Evolutionary conservation across 129 eudicot genomes (phyloP), one percentile per base, ranked within the genome.

Genomic region (Ambrosia trifida): DNA sequence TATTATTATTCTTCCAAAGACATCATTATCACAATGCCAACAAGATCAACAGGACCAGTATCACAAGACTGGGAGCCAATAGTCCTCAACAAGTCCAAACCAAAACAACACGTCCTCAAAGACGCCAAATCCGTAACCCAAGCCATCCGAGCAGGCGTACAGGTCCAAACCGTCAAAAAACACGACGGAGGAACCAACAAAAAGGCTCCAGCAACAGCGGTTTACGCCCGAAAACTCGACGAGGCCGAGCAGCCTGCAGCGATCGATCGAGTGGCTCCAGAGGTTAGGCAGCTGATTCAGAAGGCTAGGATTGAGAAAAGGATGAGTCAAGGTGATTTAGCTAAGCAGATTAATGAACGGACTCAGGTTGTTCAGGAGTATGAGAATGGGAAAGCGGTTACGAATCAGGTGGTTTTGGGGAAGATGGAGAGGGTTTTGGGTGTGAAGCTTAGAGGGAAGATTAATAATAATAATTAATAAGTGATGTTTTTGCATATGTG

Each of bases 21-120:
- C n/a, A 11, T 2, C 4, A 11, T 13, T 5, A 52, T 17, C 36
- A 36, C 0, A 13, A 85, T 86, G 95, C 78, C 91, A 32, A 80
- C 74, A 76, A 66, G 90, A 74, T 16, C 69, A 17, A 24, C 81
- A 11, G 88, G 88, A 11, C 59, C 78, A 3, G 33, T 81, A 6
- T 35, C 81, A 0, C 96, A 88, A 64, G 96, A 88, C 33, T 88
- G 91, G 96, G 87, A 88, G 78, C 96, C 96, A 1, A 83, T 88
- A 13, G 89, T 86, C 52, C 88, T 88, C 53, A 85, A 79, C 76
- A 88, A 88, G 73, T 38, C 86, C 16, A 70, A 44, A 46, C 83
- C 86, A 2, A 88, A 85, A 20, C 52, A 88, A 0, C 82, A 76
- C 3, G 78, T 76, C 77, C 86, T 88, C 0, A 83, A 83, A 4